Evolutionary conservation across 208 protist species (phyloP), one percentile per base, ranked within the genome.

Genomic region (Trypanosoma vivax): DNA sequence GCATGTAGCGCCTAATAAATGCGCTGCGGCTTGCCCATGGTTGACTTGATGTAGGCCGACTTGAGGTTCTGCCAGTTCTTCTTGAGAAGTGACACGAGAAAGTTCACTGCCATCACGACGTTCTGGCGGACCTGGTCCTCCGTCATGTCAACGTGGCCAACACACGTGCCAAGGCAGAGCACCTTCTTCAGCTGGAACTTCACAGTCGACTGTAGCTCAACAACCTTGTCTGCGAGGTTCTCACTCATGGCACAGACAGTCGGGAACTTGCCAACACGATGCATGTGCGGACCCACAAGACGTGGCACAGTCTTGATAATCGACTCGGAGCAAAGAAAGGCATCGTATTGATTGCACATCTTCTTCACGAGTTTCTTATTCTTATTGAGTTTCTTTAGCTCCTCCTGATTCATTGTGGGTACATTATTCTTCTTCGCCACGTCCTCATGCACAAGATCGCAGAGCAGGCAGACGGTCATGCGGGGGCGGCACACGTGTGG

Each of bases 21-120:
- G 65, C 96, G 92, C 73, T 97, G 79, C 37, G 97, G 79, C 65
- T 87, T 89, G 71, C 98, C 97, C 98, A 99, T 99, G 37, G 98
- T 98, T 41, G 88, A 90, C 92, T 99, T 99, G 78, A 99, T 95
- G 94, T 99, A 94, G 37, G 99, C 76, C 23, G 85, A 94, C 76
- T 98, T 98, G 51, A 99, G 83, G 87, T 99, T 99, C 88, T 99
- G 98, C 98, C 98, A 99, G 70, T 98, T 96, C 96, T 99, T 99
- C 96, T 99, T 99, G 43, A 99, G 91, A 29, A 99, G 91, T 23
- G 97, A 99, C 41, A 99, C 95, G 28, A 99, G 84, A 86, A 99
- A 99, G 94, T 99, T 99, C 65, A 99, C 73, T 41, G 97, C 75
- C 67, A 98, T 83, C 49, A 83, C 83, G 51, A 98, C 75, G 92